phyloP scores from a whole-genome alignment of 306 rosid species.

The Delonix regia region DNA sequence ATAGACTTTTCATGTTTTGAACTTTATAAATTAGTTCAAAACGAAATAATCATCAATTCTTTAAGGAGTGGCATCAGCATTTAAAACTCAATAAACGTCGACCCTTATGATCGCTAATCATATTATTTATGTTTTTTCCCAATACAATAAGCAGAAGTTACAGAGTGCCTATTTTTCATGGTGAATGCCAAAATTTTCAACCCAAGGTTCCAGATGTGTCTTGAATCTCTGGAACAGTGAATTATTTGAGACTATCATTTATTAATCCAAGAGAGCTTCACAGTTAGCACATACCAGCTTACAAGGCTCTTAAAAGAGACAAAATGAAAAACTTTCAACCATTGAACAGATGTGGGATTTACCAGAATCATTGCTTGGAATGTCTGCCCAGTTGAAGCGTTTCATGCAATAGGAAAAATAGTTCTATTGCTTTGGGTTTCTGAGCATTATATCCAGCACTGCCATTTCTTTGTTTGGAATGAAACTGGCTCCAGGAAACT shows the following conservation, averaged over 20 bases:
- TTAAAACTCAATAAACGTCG: background rate
- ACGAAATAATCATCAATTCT: background rate
- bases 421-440: slow-evolving; percentile 64
- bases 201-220: background rate
- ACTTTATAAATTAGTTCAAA: background rate
- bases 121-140: background rate
- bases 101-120: background rate
- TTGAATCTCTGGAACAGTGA: background rate
- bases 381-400: slow-evolving; percentile 44
- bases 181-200: slow-evolving; percentile 1
- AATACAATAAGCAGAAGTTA: background rate
- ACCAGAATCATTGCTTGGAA: background rate
- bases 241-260: background rate
- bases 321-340: background rate
- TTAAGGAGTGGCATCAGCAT: background rate
- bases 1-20: background rate
- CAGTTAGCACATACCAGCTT: background rate
- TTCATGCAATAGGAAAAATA: slow-evolving; percentile 59
- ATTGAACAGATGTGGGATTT: background rate
- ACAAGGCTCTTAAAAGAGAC: background rate
- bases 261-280: background rate
- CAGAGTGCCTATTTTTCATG: background rate
- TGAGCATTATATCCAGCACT: slow-evolving; percentile 63
- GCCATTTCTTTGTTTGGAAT: slow-evolving; percentile 51
- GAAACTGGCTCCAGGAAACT: slow-evolving; percentile 52